Conservation (phyloP, 2,329 filamentous ascomycete species). For the Zymoseptoria ardabiliae region DNA sequence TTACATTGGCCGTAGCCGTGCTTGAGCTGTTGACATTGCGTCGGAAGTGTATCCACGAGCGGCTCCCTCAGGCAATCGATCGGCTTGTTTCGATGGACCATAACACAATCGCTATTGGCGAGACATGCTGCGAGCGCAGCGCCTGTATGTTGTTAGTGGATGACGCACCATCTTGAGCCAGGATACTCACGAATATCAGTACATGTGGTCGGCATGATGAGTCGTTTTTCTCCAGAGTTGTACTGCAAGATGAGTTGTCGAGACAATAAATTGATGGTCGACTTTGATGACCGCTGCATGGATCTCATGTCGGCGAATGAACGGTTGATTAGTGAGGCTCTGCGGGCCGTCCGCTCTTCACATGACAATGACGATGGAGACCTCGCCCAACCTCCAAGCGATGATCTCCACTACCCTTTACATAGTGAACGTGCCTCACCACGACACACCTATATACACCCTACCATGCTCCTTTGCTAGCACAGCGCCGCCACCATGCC, state of each 20-base stretch:
- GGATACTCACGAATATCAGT: conserved; percentile 78
- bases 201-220: conserved; percentile 82
- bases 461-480: neutral
- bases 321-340: neutral
- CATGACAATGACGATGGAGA: neutral
- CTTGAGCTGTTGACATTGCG: conserved; percentile 84
- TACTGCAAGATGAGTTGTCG: neutral
- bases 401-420: neutral
- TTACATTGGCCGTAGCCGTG: conserved; percentile 93
- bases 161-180: neutral
- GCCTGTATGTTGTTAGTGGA: conserved; percentile 48
- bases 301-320: neutral
- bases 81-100: conserved; percentile 79
- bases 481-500: conserved; percentile 38
- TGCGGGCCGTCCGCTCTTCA: neutral
- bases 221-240: neutral
- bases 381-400: neutral
- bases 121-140: conserved; percentile 89
- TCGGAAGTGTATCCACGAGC: conserved; percentile 72
- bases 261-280: neutral
- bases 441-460: neutral
- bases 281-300: neutral
- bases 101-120: conserved; percentile 92
- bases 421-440: neutral
- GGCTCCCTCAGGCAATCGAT: conserved; percentile 82